Base-by-base conservation (phyloP, 2,329 filamentous ascomycete genomes). In the Verticillium nubilum region DNA sequence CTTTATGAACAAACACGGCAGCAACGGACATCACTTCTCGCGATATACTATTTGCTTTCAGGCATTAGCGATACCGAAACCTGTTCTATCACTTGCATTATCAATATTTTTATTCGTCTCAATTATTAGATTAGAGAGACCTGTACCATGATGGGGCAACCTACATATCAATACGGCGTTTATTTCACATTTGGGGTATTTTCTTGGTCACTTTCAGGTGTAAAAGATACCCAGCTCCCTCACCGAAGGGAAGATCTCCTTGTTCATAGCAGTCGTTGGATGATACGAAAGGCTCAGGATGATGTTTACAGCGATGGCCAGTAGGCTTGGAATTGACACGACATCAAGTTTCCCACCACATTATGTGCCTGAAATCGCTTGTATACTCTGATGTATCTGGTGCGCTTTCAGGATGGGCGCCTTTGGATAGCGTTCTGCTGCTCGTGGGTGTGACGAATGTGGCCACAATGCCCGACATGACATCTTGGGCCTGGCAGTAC, bases 1-100 rank as follows among this genome's bases (percentile, higher is more conserved):
- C n/a, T 26, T 27, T n/a, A 26, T 26, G 29, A 37, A 26, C 54
- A 17, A 17, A 26, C 10, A 35, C 31, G 29, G 23, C 29, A 31
- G 10, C 31, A 12, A 23, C 19, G 42, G 19, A n/a, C 19, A 19
- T 23, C 5, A 23, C 25, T 12, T 26, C 25, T n/a, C 13, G 47
- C 6, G 9, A 28, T 58, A 60, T 63, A n/a, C n/a, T 57, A 55
- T 56, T 58, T 62, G 65, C 65, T 66, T 33, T 60, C 47, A 66
- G 64, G 64, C 64, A 63, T 64, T 50, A 35, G 55, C 55, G 65
- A 66, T 66, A 67, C 65, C 65, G 60, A 19, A 26, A 42, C 12
- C n/a, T n/a, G n/a, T n/a, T n/a, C n/a, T n/a, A n/a, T n/a, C n/a
- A n/a, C n/a, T n/a, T n/a, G n/a, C n/a, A n/a, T n/a, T n/a, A n/a